Conservation (phyloP, 495 filamentous ascomycete species). For the Xylaria intraflava region DNA sequence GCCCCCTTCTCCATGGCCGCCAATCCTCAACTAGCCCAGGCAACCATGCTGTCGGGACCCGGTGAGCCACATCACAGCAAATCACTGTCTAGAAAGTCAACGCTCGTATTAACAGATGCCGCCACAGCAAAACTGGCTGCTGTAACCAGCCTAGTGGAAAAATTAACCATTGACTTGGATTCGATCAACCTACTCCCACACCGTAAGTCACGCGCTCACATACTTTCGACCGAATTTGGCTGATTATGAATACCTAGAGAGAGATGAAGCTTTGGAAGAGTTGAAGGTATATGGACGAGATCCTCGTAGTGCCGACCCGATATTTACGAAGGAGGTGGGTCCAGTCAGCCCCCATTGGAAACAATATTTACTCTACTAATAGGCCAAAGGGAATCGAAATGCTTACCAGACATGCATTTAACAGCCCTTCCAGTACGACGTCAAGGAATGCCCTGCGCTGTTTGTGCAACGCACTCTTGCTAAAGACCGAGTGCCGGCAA, state of each 20-base stretch:
- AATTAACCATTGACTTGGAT: slow-evolving; percentile 52
- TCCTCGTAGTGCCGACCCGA: slow-evolving; percentile 62
- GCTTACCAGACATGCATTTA: slow-evolving; percentile 65
- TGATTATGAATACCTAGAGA: slow-evolving; percentile 43
- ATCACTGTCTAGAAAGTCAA: background rate
- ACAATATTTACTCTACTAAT: slow-evolving; percentile 4
- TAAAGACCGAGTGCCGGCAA: slow-evolving; percentile 65
- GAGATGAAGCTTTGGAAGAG: slow-evolving; percentile 56
- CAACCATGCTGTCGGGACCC: slow-evolving; percentile 18
- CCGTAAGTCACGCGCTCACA: slow-evolving; percentile 39
- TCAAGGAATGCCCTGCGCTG: slow-evolving; percentile 76
- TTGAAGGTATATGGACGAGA: slow-evolving; percentile 75
- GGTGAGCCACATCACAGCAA: slow-evolving; percentile 10
- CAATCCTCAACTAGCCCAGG: slow-evolving; percentile 11
- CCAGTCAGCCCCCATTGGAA: background rate
- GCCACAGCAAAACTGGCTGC: slow-evolving; percentile 56
- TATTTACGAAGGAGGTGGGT: slow-evolving; percentile 69
- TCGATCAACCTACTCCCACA: slow-evolving; percentile 47
- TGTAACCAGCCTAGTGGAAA: slow-evolving; percentile 52
- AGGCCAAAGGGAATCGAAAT: slow-evolving; percentile 63
- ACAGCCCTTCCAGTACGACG: slow-evolving; percentile 49
- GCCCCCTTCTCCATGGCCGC: slow-evolving; percentile 13
- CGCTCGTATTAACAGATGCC: slow-evolving; percentile 8
- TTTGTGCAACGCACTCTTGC: slow-evolving; percentile 78
- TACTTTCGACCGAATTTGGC: background rate